Percentiles rank a stretch among this genome's conserved stretches.
Conservation (phyloP, 352 stramenopile species). For the Phytophthora multivora region DNA sequence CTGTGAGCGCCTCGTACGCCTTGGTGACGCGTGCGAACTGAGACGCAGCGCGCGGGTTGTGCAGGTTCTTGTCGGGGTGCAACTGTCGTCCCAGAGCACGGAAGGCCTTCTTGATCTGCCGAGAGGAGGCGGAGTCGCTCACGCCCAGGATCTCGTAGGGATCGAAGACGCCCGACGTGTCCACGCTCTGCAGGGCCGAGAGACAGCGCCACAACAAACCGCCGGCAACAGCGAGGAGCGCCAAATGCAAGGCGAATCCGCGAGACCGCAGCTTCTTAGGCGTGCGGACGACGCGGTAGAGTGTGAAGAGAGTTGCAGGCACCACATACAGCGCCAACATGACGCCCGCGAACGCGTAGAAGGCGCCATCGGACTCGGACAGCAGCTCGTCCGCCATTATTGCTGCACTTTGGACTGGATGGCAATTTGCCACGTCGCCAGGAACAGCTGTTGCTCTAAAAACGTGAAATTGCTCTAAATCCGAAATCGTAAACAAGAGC, state of each 20-base stretch:
- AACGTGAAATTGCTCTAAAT: no score
- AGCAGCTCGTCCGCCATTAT: conserved; percentile 34
- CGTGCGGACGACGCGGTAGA: conserved; percentile 50
- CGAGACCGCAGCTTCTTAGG: conserved; percentile 56
- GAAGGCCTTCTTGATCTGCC: conserved; percentile 82
- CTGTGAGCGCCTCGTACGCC: conserved; percentile 86
- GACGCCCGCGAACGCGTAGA: conserved; percentile 84
- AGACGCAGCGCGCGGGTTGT: conserved; percentile 43
- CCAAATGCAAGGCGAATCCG: conserved; percentile 54
- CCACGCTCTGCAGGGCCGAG: conserved; percentile 66
- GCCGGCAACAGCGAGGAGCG: conserved; percentile 53
- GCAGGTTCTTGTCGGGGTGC: conserved; percentile 85
- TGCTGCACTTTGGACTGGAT: background rate
- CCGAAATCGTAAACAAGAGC: no score
- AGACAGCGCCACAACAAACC: conserved; percentile 55
- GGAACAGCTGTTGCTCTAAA: no score
- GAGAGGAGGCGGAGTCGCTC: conserved; percentile 49
- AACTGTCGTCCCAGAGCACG: conserved; percentile 64
- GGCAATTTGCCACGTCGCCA: no score
- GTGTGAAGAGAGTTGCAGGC: conserved; percentile 57
- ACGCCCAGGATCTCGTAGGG: conserved; percentile 87
- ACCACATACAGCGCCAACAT: conserved; percentile 85
- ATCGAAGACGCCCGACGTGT: conserved; percentile 82
- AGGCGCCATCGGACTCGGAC: conserved; percentile 76
- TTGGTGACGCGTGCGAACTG: conserved; percentile 81